These are phyloP conservation scores for Penicillium sp. DNA, from an alignment of 2,329 filamentous ascomycete genomes.

Conservation along the genomic window DNA sequence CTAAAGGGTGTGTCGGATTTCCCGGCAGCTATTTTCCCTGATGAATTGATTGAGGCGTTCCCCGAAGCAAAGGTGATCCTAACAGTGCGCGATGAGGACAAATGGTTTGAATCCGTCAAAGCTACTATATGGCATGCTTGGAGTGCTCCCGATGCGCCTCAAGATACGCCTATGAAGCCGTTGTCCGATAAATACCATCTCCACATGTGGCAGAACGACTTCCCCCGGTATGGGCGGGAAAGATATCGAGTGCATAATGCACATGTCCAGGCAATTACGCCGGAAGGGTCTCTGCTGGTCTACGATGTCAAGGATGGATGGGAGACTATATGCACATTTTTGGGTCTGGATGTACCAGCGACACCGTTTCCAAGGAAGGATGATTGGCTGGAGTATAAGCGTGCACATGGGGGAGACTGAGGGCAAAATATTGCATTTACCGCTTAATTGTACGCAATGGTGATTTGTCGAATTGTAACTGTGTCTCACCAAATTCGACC, in stretches of 20 bases:
- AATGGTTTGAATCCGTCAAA: background rate
- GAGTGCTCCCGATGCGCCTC: background rate
- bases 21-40: background rate
- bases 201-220: background rate
- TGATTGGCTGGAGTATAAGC: too few species aligned
- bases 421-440: too few species aligned
- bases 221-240: too few species aligned
- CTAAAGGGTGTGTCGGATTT: background rate
- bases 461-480: too few species aligned
- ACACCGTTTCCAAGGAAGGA: conserved; percentile 29
- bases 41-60: background rate
- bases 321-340: conserved; percentile 44
- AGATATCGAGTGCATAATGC: background rate
- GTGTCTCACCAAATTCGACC: too few species aligned
- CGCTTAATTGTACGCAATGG: too few species aligned
- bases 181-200: background rate
- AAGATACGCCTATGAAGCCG: background rate
- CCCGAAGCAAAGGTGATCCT: background rate
- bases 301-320: conserved; percentile 40
- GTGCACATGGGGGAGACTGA: too few species aligned
- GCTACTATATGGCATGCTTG: too few species aligned
- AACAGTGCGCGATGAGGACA: background rate
- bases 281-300: conserved; percentile 19
- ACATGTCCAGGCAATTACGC: background rate
- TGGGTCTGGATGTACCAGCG: conserved; percentile 35